A percentile compares a stretch with the other conserved stretches of the same genome.
These are phyloP conservation scores for Amanita exitialis DNA, from an alignment of 768 basidiomycete species.

Conservation along the genomic window DNA sequence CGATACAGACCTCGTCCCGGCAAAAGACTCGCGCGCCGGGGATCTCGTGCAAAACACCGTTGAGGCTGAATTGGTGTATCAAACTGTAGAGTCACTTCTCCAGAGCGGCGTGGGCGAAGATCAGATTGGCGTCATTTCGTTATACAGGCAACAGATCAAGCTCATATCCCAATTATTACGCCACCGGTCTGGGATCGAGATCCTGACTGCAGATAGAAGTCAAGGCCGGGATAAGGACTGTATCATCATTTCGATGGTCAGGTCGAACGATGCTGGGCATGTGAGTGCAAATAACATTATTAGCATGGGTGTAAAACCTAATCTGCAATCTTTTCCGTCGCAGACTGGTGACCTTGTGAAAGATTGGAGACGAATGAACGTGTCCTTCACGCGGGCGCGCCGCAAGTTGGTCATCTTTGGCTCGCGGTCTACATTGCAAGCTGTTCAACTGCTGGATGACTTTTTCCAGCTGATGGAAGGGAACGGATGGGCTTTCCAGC, in stretches of 20 bases:
- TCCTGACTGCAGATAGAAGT: slow-evolving; percentile 86
- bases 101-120: slow-evolving; percentile 51
- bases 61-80: slow-evolving; percentile 62
- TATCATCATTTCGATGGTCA: slow-evolving; percentile 86
- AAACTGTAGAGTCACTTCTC: slow-evolving; percentile 60
- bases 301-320: not conserved
- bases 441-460: slow-evolving; percentile 49
- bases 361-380: slow-evolving; percentile 96
- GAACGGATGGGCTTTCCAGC: slow-evolving; percentile 54
- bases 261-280: slow-evolving; percentile 70
- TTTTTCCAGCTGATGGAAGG: slow-evolving; percentile 28
- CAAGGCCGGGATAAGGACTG: slow-evolving; percentile 96
- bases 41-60: slow-evolving; percentile 84
- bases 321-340: not conserved
- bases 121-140: slow-evolving; percentile 81
- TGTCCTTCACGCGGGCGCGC: slow-evolving; percentile 89
- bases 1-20: slow-evolving; percentile 82
- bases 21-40: slow-evolving; percentile 70
- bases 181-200: slow-evolving; percentile 53
- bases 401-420: slow-evolving; percentile 89
- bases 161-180: slow-evolving; percentile 60
- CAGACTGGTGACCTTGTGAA: slow-evolving; percentile 89
- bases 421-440: slow-evolving; percentile 65
- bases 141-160: slow-evolving; percentile 96
- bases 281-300: slow-evolving; percentile 51